Evolutionary conservation across 177 flowering plant species (phyloP).

Genomic region (Tripterygium wilfordii): DNA sequence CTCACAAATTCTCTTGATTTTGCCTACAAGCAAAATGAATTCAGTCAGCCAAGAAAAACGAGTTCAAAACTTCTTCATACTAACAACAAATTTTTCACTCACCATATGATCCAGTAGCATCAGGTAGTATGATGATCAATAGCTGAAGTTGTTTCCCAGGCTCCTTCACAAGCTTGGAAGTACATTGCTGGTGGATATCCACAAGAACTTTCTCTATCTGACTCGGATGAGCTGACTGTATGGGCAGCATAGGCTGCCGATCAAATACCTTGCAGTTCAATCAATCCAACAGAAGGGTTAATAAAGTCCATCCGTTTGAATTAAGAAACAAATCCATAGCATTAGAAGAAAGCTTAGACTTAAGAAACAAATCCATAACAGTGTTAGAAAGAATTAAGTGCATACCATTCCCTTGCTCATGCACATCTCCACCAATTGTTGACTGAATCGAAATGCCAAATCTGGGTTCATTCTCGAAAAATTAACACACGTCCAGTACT

Average conservation of each 20-base stretch:
- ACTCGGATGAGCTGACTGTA: conserved; percentile 13
- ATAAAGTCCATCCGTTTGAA: no score
- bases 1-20: conserved; percentile 77
- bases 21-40: conserved; percentile 31
- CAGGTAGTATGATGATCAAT: conserved; percentile 70
- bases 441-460: conserved; percentile 24
- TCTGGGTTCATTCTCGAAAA: conserved; percentile 24
- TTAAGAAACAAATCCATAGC: no score
- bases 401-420: conserved; percentile 77
- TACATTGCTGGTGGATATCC: conserved; percentile 28
- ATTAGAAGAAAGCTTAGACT: neutral
- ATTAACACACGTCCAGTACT: conserved; percentile 54
- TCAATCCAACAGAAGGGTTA: no score
- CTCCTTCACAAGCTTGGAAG: conserved; percentile 6
- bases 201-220: conserved; percentile 41
- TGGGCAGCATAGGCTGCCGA: conserved; percentile 36
- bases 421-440: conserved; percentile 51
- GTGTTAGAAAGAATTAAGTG: neutral
- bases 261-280: conserved; percentile 43
- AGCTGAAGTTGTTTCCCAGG: conserved; percentile 41
- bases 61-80: no score
- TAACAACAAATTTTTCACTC: no score
- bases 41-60: neutral
- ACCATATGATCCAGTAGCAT: conserved; percentile 69
- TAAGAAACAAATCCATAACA: neutral